These are phyloP conservation scores for Chrysanthemum seticuspe DNA, from an alignment of 129 eudicot species.

Conservation along the genomic window DNA sequence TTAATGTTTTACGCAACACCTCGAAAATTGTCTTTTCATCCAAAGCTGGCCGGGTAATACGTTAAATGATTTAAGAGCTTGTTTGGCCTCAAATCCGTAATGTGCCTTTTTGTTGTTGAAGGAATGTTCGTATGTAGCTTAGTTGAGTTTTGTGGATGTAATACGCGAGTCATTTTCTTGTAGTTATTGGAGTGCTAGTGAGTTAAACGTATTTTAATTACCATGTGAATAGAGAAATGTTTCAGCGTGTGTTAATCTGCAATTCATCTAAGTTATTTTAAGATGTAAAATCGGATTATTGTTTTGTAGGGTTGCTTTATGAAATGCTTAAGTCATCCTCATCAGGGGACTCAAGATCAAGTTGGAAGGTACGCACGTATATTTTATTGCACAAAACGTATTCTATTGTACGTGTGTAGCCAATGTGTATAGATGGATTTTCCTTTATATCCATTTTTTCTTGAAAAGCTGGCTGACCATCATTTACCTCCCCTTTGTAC, in stretches of 20 bases:
- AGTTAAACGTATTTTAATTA: slow-evolving; percentile 3
- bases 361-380: slow-evolving; percentile 69
- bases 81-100: background rate
- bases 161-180: background rate
- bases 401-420: background rate
- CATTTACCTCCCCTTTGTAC: too few species aligned
- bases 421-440: background rate
- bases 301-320: slow-evolving; percentile 56
- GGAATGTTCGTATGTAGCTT: background rate
- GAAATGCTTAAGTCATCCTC: slow-evolving; percentile 82
- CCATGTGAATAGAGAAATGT: background rate
- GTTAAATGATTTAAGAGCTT: background rate
- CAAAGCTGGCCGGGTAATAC: too few species aligned
- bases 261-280: slow-evolving; percentile 1
- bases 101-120: slow-evolving; percentile 2
- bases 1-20: too few species aligned
- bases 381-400: background rate
- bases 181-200: background rate
- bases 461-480: too few species aligned
- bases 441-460: background rate
- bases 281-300: slow-evolving; percentile 15
- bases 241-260: background rate
- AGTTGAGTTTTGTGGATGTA: slow-evolving; percentile 5
- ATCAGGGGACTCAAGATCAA: slow-evolving; percentile 60
- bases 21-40: too few species aligned